Evolutionary conservation across 306 rosid species (phyloP), one percentile per base, ranked within the genome.

Genomic region (Trifolium fragiferum): DNA sequence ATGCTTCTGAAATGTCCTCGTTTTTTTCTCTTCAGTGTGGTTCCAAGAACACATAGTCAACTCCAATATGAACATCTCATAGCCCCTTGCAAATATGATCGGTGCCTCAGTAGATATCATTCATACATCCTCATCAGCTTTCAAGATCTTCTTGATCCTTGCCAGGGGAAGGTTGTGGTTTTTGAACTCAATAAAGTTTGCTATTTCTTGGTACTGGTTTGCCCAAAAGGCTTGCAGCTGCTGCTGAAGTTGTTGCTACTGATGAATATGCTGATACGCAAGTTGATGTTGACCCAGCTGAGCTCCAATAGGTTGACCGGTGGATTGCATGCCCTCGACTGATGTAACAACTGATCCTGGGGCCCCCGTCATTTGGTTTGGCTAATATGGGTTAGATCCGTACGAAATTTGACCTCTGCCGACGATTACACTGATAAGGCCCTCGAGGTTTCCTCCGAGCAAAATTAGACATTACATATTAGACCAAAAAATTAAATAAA

Each of bases 201-300:
- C 88, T 3, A 85, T 85, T 76, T 85, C 88, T 57, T 82, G 86
- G 81, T 82, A 85, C 51, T 85, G 88, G n/a, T 76, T 82, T 35
- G 82, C 50, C 88, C 88, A 85, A 23, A 85, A 85, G 14, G 65
- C 13, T 49, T 79, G 86, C 21, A 85, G 84, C 37, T 85, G 88
- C 16, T 82, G 84, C 84, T 82, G 86, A 62, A 85, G 88, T 60
- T 85, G 88, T 4, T 85, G 88, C 23, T 85, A 86, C 84, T 85
- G 88, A 74, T 85, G 88, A 73, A 85, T 85, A 65, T 85, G 88
- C 86, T 85, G 88, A 79, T 85, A 85, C 54, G 88, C 88, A 75
- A 85, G 82, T 76, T 85, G 88, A 59, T 82, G 88, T 53, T 85
- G 88, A 58, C 84, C 88, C 76, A 82, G 18, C 66, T 82, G 88